phyloP scores from a whole-genome alignment of 1,284 basidiomycete species.

The Ceratobasidium sp. region DNA sequence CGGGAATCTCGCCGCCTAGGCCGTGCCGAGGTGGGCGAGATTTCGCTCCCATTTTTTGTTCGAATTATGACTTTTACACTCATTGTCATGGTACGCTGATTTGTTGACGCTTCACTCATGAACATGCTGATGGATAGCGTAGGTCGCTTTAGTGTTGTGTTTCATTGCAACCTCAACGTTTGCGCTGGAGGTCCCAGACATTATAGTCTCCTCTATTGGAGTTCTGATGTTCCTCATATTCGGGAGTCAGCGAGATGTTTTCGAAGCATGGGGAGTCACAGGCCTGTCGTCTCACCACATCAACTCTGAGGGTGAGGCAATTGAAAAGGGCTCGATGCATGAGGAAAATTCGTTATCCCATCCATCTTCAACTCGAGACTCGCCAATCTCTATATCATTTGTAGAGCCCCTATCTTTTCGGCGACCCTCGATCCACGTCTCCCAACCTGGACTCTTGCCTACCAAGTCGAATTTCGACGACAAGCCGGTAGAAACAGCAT shows the following conservation, averaged over 20 bases:
- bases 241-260: constrained; percentile 11
- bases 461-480: too few relatives aligned
- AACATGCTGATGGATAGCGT: not conserved
- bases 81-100: constrained; percentile 3
- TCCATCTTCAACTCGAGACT: too few relatives aligned
- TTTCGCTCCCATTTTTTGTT: constrained; percentile 11
- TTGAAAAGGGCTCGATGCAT: too few relatives aligned
- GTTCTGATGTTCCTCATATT: constrained; percentile 24
- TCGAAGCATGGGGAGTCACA: not conserved
- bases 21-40: constrained; percentile 12
- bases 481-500: too few relatives aligned
- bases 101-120: not conserved
- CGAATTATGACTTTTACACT: constrained; percentile 19
- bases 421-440: too few relatives aligned
- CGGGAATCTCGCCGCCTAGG: constrained; percentile 10
- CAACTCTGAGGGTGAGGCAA: too few relatives aligned
- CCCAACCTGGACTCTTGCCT: too few relatives aligned
- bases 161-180: constrained; percentile 6
- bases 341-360: too few relatives aligned
- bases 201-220: constrained; percentile 14
- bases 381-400: too few relatives aligned
- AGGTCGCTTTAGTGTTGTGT: constrained; percentile 13
- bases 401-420: too few relatives aligned
- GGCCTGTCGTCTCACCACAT: too few relatives aligned
- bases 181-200: constrained; percentile 8